Percentiles rank a stretch among this genome's conserved stretches.
phyloP scores from a whole-genome alignment of 2,329 filamentous ascomycete species.

The Orbilia javanica region DNA sequence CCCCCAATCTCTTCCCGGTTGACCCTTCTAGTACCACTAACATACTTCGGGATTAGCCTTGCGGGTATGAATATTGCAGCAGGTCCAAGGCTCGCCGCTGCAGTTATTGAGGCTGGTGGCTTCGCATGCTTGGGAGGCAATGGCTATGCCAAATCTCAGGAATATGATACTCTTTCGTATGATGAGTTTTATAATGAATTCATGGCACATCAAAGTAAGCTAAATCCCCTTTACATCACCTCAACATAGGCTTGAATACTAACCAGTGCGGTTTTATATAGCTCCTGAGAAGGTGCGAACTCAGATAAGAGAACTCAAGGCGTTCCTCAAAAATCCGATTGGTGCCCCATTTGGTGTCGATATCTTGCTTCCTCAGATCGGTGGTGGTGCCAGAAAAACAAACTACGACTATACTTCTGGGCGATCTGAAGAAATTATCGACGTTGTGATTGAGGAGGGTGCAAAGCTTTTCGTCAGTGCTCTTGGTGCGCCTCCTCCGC shows the following conservation, averaged over 20 bases:
- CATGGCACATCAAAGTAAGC: conserved; percentile 51
- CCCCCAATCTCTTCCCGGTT: neutral
- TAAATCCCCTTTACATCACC: conserved; percentile 73
- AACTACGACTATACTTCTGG: conserved; percentile 97
- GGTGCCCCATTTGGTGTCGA: conserved; percentile 82
- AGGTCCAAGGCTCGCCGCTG: conserved; percentile 43
- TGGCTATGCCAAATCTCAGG: conserved; percentile 43
- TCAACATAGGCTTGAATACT: conserved; percentile 82
- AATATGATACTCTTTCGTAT: conserved; percentile 36
- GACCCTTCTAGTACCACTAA: neutral
- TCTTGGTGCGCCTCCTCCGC: conserved; percentile 83
- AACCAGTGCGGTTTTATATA: conserved; percentile 70
- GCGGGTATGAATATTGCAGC: conserved; percentile 56
- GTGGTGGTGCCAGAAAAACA: conserved; percentile 84
- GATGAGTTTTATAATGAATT: conserved; percentile 49
- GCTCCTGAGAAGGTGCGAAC: conserved; percentile 69
- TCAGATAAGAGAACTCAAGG: conserved; percentile 89
- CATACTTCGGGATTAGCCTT: conserved; percentile 1
- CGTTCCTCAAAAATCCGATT: conserved; percentile 34
- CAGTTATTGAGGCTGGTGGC: conserved; percentile 46
- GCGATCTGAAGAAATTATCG: conserved; percentile 87
- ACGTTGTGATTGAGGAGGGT: conserved; percentile 86
- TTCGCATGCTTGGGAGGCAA: conserved; percentile 52
- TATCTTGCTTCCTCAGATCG: conserved; percentile 89
- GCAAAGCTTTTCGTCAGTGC: conserved; percentile 87